These are phyloP conservation scores for Fraxinus nigra DNA, from an alignment of 305 asterid species.

Conservation along the genomic window DNA sequence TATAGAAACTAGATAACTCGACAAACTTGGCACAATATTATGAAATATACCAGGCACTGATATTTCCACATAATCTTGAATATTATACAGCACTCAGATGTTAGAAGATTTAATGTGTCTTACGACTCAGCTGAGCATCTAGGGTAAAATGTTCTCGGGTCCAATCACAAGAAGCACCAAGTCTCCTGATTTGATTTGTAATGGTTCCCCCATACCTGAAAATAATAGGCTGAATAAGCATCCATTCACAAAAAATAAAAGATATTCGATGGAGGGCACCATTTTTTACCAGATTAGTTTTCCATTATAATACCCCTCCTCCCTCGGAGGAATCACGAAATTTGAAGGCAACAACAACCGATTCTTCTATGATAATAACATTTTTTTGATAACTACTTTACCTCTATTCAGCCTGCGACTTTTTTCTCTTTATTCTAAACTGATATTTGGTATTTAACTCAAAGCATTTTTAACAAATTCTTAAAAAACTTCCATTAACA, in stretches of 20 bases:
- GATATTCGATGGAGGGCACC: conserved; percentile 4
- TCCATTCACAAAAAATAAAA: conserved; percentile 17
- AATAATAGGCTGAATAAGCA: conserved; percentile 31
- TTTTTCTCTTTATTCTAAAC: not conserved
- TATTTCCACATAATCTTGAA: conserved; percentile 5
- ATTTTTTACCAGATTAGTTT: not conserved
- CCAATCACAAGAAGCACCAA: conserved; percentile 99
- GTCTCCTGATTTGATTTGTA: conserved; percentile 93
- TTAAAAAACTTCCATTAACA: not conserved
- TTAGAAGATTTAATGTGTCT: conserved; percentile 53
- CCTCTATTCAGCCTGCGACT: not conserved
- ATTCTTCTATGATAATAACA: not conserved
- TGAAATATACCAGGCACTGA: conserved; percentile 22
- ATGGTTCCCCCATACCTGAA: conserved; percentile 96
- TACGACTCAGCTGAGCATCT: conserved; percentile 96
- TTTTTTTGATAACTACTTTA: not conserved
- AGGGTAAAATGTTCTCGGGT: conserved; percentile 89
- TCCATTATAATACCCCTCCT: not conserved
- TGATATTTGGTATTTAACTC: not conserved
- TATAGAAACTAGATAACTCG: conserved; percentile 2
- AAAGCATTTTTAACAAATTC: not conserved
- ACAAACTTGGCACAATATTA: conserved; percentile 23
- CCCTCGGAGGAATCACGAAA: not conserved
- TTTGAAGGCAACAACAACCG: not conserved
- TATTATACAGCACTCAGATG: conserved; percentile 31